A percentile compares a stretch with the other conserved stretches of the same genome.
Evolutionary conservation across 2,329 filamentous ascomycete species (phyloP).

Genomic region (Penicillium oxalicum): DNA sequence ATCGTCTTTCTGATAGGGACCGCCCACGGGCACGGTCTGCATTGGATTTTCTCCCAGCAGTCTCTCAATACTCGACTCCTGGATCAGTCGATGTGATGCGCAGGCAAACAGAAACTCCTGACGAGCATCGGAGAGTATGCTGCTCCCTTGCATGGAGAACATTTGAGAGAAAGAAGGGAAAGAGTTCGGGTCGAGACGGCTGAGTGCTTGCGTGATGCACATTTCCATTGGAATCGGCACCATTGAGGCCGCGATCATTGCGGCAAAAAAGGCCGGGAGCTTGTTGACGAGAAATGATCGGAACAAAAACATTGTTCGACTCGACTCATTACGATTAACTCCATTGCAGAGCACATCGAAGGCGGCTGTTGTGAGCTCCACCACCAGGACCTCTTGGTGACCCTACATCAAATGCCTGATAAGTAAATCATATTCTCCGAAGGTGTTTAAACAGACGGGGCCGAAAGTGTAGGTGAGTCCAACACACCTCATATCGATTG

Average conservation of each 20-base stretch:
- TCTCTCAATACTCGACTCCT: slow-evolving; percentile 67
- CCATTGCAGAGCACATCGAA: slow-evolving; percentile 88
- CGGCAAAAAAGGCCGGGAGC: slow-evolving; percentile 56
- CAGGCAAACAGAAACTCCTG: slow-evolving; percentile 88
- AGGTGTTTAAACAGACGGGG: too few relatives aligned
- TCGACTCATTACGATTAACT: slow-evolving; percentile 63
- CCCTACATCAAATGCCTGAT: slow-evolving; percentile 44
- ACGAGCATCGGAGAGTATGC: slow-evolving; percentile 60
- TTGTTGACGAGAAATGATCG: slow-evolving; percentile 81
- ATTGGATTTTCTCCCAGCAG: slow-evolving; percentile 81
- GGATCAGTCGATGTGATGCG: slow-evolving; percentile 77
- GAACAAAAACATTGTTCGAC: slow-evolving; percentile 61
- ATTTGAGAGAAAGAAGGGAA: slow-evolving; percentile 61
- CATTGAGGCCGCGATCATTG: slow-evolving; percentile 53
- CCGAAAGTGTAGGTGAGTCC: background rate
- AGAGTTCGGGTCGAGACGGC: slow-evolving; percentile 54
- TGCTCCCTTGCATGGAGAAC: slow-evolving; percentile 55
- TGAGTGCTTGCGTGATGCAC: slow-evolving; percentile 62
- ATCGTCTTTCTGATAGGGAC: slow-evolving; percentile 70
- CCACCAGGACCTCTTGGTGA: slow-evolving; percentile 68
- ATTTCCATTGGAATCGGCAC: slow-evolving; percentile 56
- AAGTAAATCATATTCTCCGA: too few relatives aligned
- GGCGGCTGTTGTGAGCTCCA: slow-evolving; percentile 78
- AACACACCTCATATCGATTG: slow-evolving; percentile 69
- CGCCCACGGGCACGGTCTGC: slow-evolving; percentile 66